phyloP scores from a whole-genome alignment of 495 filamentous ascomycete species.

The Glarea lozoyensis region DNA sequence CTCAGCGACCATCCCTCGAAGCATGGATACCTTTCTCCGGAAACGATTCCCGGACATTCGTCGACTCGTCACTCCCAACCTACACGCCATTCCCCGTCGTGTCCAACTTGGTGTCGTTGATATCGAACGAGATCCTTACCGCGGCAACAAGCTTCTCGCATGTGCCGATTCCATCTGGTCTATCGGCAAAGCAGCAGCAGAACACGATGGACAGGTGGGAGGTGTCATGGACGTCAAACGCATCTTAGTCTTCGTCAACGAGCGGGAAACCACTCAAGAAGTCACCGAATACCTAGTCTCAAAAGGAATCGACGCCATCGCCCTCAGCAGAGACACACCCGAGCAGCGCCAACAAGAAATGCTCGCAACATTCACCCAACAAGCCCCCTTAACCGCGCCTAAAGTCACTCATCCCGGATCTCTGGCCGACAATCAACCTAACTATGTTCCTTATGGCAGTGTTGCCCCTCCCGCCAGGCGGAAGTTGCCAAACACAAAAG shows the following conservation, averaged over 20 bases:
- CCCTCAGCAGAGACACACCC: constrained; percentile 72
- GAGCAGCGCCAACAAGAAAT: constrained; percentile 65
- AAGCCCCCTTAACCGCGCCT: constrained; percentile 34
- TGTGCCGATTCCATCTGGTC: constrained; percentile 92
- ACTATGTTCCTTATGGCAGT: constrained; percentile 17
- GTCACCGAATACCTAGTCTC: constrained; percentile 68
- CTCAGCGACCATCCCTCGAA: constrained; percentile 89
- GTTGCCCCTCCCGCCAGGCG: constrained; percentile 17
- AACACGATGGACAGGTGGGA: constrained; percentile 33
- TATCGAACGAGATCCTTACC: constrained; percentile 79
- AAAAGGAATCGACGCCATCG: constrained; percentile 81
- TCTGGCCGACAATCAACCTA: constrained; percentile 20
- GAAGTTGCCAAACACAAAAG: constrained; percentile 62
- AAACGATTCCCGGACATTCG: constrained; percentile 72
- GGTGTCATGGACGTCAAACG: constrained; percentile 60
- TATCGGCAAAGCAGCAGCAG: constrained; percentile 70
- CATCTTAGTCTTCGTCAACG: constrained; percentile 95
- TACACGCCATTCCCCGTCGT: constrained; percentile 90
- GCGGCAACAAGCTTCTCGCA: constrained; percentile 79
- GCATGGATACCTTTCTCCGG: constrained; percentile 73
- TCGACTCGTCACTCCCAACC: constrained; percentile 84
- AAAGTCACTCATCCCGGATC: constrained; percentile 25
- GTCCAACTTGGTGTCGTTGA: constrained; percentile 93
- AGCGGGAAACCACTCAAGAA: constrained; percentile 78
- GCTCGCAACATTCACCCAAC: constrained; percentile 64